A percentile compares a stretch with the other conserved stretches of the same genome.
Evolutionary conservation across 805 yeast species (phyloP).

Genomic region (Wickerhamomyces rabaulensis): DNA sequence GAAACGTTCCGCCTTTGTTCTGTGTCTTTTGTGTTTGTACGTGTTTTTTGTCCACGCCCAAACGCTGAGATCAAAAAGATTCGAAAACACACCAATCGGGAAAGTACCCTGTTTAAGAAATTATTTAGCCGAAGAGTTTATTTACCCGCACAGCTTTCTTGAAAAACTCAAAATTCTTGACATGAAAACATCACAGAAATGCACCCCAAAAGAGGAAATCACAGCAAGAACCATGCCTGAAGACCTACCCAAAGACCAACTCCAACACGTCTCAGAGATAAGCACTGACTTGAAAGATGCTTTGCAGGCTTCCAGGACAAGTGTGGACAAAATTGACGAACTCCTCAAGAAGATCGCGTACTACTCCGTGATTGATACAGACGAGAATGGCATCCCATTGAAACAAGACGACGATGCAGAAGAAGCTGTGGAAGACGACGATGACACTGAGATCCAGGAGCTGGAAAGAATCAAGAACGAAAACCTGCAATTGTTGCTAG

Average conservation of each 20-base stretch:
- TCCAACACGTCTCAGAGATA: constrained; percentile 16
- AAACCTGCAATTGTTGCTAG: constrained; percentile 23
- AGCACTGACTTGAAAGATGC: constrained; percentile 7
- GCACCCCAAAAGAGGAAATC: too few relatives aligned
- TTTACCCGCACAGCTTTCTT: background rate
- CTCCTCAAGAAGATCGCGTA: constrained; percentile 13
- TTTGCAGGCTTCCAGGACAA: constrained; percentile 10
- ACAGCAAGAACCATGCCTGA: background rate
- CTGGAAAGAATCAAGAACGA: constrained; percentile 19
- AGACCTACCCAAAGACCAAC: constrained; percentile 15
- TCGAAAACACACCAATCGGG: background rate
- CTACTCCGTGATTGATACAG: constrained; percentile 13
- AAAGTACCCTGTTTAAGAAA: background rate
- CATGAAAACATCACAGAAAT: too few relatives aligned
- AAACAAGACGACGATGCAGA: background rate
- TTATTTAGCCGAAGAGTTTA: background rate
- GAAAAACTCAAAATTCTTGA: too few relatives aligned
- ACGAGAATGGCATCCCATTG: background rate
- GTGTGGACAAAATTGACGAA: constrained; percentile 14
- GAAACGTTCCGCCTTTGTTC: too few relatives aligned
- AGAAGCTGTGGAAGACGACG: background rate
- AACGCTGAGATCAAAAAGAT: background rate
- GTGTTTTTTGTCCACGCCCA: background rate
- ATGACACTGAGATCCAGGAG: constrained; percentile 3
- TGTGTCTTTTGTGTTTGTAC: background rate